A percentile compares a stretch with the other conserved stretches of the same genome.
phyloP scores from a whole-genome alignment of 2,329 filamentous ascomycete genomes.

The Penicillium sp. region DNA sequence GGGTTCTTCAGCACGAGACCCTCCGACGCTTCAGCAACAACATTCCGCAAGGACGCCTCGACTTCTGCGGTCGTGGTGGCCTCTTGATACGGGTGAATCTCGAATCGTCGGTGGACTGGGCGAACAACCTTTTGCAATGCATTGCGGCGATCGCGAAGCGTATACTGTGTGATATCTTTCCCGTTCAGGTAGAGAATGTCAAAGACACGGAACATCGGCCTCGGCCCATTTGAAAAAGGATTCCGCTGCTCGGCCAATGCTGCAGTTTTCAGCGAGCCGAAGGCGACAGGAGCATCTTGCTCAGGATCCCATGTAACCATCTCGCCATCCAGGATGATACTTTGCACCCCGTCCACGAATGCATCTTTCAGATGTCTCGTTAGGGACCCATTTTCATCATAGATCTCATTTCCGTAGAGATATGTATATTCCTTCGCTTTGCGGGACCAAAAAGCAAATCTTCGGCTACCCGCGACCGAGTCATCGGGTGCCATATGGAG shows the following conservation, averaged over 20 bases:
- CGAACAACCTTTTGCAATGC: constrained; percentile 69
- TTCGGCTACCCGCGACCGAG: constrained; percentile 61
- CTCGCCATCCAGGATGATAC: constrained; percentile 89
- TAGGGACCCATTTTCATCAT: constrained; percentile 69
- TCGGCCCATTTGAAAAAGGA: constrained; percentile 59
- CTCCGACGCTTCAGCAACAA: constrained; percentile 82
- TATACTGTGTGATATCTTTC: constrained; percentile 72
- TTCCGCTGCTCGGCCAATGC: constrained; percentile 75
- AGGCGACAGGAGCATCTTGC: constrained; percentile 76
- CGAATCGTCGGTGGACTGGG: constrained; percentile 68
- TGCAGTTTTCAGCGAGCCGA: constrained; percentile 89
- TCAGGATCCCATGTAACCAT: constrained; percentile 98
- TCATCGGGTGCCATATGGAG: constrained; percentile 80
- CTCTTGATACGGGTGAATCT: constrained; percentile 69
- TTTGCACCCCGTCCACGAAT: constrained; percentile 72
- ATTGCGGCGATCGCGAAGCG: constrained; percentile 70
- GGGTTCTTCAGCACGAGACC: constrained; percentile 94
- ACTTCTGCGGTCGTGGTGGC: constrained; percentile 67
- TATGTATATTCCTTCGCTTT: constrained; percentile 97
- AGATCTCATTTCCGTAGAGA: constrained; percentile 74
- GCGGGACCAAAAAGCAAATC: constrained; percentile 86
- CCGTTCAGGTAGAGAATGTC: constrained; percentile 89
- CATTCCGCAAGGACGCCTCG: constrained; percentile 71
- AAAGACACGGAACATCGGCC: constrained; percentile 80
- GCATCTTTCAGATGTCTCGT: constrained; percentile 74